A percentile compares a stretch with the other conserved stretches of the same genome.
These are phyloP conservation scores for Dioscorea cayenensis DNA, from an alignment of 116 monocot genomes.

Conservation along the genomic window DNA sequence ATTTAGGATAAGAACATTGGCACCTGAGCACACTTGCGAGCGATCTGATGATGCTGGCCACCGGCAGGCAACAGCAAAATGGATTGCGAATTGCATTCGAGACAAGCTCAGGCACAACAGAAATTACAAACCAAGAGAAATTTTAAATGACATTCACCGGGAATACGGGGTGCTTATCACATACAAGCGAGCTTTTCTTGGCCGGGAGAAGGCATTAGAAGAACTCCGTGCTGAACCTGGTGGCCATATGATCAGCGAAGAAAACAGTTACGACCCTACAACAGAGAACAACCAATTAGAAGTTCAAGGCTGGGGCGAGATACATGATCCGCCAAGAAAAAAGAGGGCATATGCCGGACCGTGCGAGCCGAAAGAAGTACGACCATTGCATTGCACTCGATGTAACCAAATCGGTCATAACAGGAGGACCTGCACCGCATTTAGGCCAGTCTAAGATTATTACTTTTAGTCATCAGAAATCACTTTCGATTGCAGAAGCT, in stretches of 20 bases:
- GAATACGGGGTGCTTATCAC: conserved; percentile 48
- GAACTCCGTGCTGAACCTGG: conserved; percentile 28
- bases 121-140: conserved; percentile 51
- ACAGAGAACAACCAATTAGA: conserved; percentile 13
- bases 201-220: conserved; percentile 45
- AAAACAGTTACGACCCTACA: conserved; percentile 9
- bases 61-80: conserved; percentile 48
- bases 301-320: conserved; percentile 26
- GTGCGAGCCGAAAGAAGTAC: conserved; percentile 19
- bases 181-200: conserved; percentile 54
- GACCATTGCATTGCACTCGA: conserved; percentile 38
- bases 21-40: conserved; percentile 34
- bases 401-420: conserved; percentile 57
- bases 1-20: conserved; percentile 35
- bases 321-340: conserved; percentile 40
- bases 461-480: background rate
- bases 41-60: conserved; percentile 39
- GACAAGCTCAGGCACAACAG: conserved; percentile 40
- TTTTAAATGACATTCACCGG: conserved; percentile 37
- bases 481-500: no score
- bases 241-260: conserved; percentile 4
- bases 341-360: conserved; percentile 18
- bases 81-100: conserved; percentile 48
- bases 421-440: conserved; percentile 22
- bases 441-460: background rate